These are phyloP conservation scores for Vitis hybrid DNA, from an alignment of 177 flowering plant genomes.

Conservation along the genomic window DNA sequence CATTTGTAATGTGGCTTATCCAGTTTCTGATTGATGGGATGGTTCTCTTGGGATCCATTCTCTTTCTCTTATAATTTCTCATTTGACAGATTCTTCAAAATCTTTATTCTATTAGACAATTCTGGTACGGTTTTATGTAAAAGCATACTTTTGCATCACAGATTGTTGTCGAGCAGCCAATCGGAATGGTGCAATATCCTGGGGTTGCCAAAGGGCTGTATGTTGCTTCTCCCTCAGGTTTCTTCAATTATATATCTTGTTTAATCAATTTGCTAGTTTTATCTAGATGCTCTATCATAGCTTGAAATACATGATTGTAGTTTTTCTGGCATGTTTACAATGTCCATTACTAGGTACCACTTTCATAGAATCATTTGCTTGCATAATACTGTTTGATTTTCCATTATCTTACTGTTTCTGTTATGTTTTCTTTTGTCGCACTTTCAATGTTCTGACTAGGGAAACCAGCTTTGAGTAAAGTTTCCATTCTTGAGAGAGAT, in stretches of 20 bases:
- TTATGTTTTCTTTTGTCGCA: neutral
- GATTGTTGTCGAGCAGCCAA: slow-evolving; percentile 76
- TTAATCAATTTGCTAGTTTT: neutral
- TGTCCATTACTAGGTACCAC: too few species aligned
- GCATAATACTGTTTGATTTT: neutral
- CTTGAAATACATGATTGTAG: neutral
- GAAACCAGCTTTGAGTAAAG: slow-evolving; percentile 88
- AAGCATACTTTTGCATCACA: slow-evolving; percentile 19
- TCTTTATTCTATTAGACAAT: too few species aligned
- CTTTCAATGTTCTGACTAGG: slow-evolving; percentile 41
- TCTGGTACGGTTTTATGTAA: neutral
- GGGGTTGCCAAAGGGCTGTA: slow-evolving; percentile 92
- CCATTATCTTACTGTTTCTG: neutral
- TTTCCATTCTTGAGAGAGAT: slow-evolving; percentile 74
- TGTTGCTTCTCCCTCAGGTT: slow-evolving; percentile 89
- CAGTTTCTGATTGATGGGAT: too few species aligned
- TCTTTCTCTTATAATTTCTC: too few species aligned
- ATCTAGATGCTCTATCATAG: neutral
- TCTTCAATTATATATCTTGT: neutral
- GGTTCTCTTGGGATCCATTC: too few species aligned
- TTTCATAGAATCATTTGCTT: neutral
- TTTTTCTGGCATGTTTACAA: neutral
- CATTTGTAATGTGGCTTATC: too few species aligned
- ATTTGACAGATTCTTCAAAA: too few species aligned
- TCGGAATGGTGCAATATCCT: slow-evolving; percentile 72